phyloP scores from a whole-genome alignment of 371 early-diverging fungal species.

The Chytridium lagenaria region DNA sequence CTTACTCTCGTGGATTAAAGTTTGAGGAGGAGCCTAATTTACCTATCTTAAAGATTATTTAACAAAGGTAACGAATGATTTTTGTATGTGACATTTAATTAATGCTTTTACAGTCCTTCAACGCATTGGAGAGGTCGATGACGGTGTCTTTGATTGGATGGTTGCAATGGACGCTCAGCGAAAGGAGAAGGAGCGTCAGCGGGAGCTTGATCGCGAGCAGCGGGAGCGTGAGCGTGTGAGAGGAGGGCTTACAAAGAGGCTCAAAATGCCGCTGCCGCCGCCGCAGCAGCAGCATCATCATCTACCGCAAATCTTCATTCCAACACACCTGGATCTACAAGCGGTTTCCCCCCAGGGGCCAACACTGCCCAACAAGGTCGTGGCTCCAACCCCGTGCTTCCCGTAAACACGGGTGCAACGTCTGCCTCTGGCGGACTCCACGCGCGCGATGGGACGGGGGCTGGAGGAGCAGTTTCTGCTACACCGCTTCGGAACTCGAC shows the following conservation, averaged over 20 bases:
- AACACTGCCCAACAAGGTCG: neutral
- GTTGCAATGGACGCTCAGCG: conserved; percentile 56
- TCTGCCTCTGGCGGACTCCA: conserved; percentile 10
- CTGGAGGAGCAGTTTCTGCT: neutral
- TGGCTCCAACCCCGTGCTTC: neutral
- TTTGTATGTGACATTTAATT: conserved; percentile 3
- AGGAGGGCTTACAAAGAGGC: conserved; percentile 20
- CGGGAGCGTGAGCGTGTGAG: conserved; percentile 34
- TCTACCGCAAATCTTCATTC: neutral
- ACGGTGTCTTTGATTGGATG: conserved; percentile 98
- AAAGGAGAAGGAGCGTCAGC: conserved; percentile 50
- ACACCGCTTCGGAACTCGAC: conserved; percentile 1
- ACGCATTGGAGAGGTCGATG: conserved; percentile 78
- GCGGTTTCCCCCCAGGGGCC: neutral
- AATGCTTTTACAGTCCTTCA: conserved; percentile 61
- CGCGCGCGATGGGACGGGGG: neutral
- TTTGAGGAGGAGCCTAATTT: conserved; percentile 98
- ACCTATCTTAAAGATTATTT: conserved; percentile 86
- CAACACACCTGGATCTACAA: neutral
- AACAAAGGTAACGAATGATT: conserved; percentile 61
- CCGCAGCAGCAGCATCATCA: neutral
- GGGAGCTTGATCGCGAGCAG: conserved; percentile 45
- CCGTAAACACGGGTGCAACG: conserved; percentile 1
- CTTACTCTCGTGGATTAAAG: conserved; percentile 90
- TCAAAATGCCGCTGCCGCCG: neutral